Evolutionary conservation across 2,329 filamentous ascomycete species (phyloP), one percentile per base, ranked within the genome.

Genomic region (Fusarium setosum): DNA sequence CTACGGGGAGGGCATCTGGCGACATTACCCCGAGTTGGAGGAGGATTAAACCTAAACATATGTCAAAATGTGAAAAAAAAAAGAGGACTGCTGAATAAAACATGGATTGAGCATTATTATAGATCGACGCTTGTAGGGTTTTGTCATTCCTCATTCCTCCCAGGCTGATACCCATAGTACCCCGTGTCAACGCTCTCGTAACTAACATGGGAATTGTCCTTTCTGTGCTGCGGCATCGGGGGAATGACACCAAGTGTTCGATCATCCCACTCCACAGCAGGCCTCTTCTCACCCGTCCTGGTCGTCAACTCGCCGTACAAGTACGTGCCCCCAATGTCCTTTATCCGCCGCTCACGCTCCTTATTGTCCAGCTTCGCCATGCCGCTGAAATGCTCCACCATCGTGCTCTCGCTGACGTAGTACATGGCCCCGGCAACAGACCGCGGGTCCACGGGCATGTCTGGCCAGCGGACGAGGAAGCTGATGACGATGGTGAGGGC

Each of bases 1-100:
- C 50, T 95, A 92, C 73, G 79, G 81, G 0, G 77, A 83, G 62
- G 91, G 92, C 1, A 84, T 95, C 40, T 95, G 88, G 74, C 83
- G 92, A 32, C 81, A 92, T 70, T 94, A 95, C 72, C 84, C 88
- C 3, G 92, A 94, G 79, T 76, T 95, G 49, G 92, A 94, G 40
- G 77, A 84, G 37, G 63, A 73, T 11, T 70, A 55, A 45, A n/a
- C n/a, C n/a, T n/a, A n/a, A n/a, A n/a, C n/a, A n/a, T n/a, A n/a
- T n/a, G n/a, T n/a, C n/a, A n/a, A n/a, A n/a, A n/a, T n/a, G n/a
- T n/a, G n/a, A n/a, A 23, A 23, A 23, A 34, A 34, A 48, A 31
- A 34, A 13, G 3, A 17, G 20, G 21, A 42, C 2, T 29, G 26
- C 8, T 9, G 26, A 38, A 5, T 32, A 40, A 31, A 52, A 29